Evolutionary conservation across 306 rosid species (phyloP).

Genomic region (Vachellia collinsii): DNA sequence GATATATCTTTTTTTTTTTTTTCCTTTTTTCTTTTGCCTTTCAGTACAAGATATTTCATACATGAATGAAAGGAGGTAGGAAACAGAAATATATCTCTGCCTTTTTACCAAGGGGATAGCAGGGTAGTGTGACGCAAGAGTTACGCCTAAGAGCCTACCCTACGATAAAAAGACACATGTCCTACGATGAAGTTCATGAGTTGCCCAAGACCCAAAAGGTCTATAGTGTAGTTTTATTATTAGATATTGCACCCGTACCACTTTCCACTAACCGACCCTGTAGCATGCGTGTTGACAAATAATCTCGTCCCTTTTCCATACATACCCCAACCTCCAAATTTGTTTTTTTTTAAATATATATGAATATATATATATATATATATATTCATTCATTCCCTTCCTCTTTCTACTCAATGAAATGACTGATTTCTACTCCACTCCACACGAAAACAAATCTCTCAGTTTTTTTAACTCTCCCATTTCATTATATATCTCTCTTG

Average conservation of each 20-base stretch:
- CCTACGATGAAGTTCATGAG: conserved; percentile 12
- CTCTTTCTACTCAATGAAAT: conserved; percentile 40
- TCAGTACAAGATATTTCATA: background rate
- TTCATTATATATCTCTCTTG: conserved; percentile 39
- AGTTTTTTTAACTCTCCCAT: conserved; percentile 20
- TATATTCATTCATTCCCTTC: background rate
- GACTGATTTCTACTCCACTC: conserved; percentile 47
- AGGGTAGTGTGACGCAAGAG: conserved; percentile 36
- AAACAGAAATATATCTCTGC: conserved; percentile 21
- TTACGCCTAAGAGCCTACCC: conserved; percentile 35
- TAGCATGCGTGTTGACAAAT: conserved; percentile 76
- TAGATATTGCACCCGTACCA: conserved; percentile 42
- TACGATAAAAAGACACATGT: conserved; percentile 42
- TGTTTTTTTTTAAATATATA: background rate
- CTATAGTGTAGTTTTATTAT: conserved; percentile 12
- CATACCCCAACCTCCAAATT: conserved; percentile 25
- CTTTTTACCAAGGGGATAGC: background rate
- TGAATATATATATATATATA: background rate
- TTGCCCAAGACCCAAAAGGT: conserved; percentile 21
- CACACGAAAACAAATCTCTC: conserved; percentile 47
- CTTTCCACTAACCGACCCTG: conserved; percentile 61
- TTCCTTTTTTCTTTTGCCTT: too few species aligned
- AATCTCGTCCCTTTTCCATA: conserved; percentile 23
- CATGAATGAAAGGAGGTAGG: conserved; percentile 6
- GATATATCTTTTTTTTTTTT: too few species aligned